phyloP scores from a whole-genome alignment of 208 protist species.

The Crithidia fasciculata region DNA sequence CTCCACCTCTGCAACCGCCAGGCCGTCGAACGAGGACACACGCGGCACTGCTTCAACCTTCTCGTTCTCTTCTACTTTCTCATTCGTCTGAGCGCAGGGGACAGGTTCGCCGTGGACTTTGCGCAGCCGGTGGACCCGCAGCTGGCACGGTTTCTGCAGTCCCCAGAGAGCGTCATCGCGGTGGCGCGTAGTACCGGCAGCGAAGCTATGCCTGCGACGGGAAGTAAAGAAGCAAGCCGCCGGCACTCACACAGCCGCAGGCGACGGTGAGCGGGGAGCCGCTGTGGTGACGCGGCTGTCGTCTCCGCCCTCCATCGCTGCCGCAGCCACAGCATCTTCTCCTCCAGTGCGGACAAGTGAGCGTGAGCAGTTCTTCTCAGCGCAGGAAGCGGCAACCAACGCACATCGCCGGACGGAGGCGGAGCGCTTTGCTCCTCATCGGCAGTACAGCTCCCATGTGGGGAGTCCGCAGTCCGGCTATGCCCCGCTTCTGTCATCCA shows the following conservation, averaged over 20 bases:
- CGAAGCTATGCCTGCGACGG: neutral
- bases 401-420: no score
- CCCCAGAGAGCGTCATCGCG: conserved; percentile 43
- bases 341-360: neutral
- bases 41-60: conserved; percentile 68
- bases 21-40: conserved; percentile 49
- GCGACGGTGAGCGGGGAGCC: no score
- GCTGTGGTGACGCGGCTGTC: conserved; percentile 20
- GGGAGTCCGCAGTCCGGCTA: no score
- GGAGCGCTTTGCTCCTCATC: no score
- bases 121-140: conserved; percentile 57
- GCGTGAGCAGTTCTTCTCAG: no score
- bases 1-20: conserved; percentile 44
- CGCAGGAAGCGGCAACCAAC: no score
- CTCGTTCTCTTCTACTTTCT: conserved; percentile 83
- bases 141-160: conserved; percentile 71
- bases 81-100: conserved; percentile 27
- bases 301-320: conserved; percentile 5
- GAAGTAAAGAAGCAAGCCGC: neutral
- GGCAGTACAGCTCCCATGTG: no score
- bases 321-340: neutral
- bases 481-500: no score
- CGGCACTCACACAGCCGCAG: neutral
- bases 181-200: conserved; percentile 18
- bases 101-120: conserved; percentile 67